A percentile compares a stretch with the other conserved stretches of the same genome.
These are phyloP conservation scores for Sarocladium brachiariae DNA, from an alignment of 2,329 filamentous ascomycete species.

Conservation along the genomic window DNA sequence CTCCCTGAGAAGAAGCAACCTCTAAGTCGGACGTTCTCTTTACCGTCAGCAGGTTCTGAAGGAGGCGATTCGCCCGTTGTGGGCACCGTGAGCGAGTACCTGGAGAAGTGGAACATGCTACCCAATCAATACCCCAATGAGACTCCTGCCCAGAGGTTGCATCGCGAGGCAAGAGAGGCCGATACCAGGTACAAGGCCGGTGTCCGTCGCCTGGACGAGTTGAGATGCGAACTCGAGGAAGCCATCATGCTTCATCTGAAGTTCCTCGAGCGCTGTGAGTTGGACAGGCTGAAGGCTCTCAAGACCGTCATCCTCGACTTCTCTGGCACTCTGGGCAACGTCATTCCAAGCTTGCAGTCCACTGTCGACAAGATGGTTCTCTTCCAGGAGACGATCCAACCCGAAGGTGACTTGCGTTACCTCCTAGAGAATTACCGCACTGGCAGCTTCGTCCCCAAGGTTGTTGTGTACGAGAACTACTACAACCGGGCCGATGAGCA, in stretches of 20 bases:
- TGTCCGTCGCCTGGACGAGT: conserved; percentile 78
- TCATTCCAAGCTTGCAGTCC: conserved; percentile 91
- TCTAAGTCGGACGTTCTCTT: conserved; percentile 67
- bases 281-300: conserved; percentile 94
- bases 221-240: conserved; percentile 93
- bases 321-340: conserved; percentile 93
- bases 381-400: conserved; percentile 98
- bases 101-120: conserved; percentile 87
- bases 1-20: conserved; percentile 80
- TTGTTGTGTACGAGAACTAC: conserved; percentile 96
- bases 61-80: conserved; percentile 68
- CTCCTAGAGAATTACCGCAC: conserved; percentile 96
- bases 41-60: conserved; percentile 52
- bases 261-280: conserved; percentile 94
- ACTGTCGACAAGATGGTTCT: conserved; percentile 98
- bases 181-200: conserved; percentile 90
- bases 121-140: conserved; percentile 83
- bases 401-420: conserved; percentile 81
- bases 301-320: conserved; percentile 98
- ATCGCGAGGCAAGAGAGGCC: conserved; percentile 80
- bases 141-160: conserved; percentile 77
- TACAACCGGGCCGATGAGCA: conserved; percentile 98
- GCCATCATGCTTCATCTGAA: conserved; percentile 86
- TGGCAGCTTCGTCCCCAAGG: conserved; percentile 82
- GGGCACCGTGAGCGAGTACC: conserved; percentile 78